Evolutionary conservation across 257 asterid species (phyloP).

Genomic region (Petunia secreta): DNA sequence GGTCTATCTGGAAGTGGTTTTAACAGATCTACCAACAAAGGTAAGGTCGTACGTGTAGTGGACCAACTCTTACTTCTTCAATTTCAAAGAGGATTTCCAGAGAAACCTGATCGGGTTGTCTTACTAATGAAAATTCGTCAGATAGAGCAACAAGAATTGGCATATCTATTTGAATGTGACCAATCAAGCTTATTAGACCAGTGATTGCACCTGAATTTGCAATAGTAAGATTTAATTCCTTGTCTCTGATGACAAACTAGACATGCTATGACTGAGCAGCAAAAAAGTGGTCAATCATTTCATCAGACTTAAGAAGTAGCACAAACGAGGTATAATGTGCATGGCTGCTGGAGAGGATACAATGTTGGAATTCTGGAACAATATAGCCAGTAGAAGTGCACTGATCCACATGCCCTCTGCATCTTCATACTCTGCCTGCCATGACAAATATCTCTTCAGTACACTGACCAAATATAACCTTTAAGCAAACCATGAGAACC

Average conservation of each 20-base stretch:
- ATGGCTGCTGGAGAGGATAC: constrained; percentile 56
- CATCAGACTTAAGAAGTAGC: constrained; percentile 58
- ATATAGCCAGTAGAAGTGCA: constrained; percentile 71
- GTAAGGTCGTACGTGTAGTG: constrained; percentile 63
- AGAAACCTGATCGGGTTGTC: constrained; percentile 67
- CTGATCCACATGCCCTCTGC: constrained; percentile 75
- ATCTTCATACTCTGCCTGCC: constrained; percentile 72
- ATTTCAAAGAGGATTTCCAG: constrained; percentile 61
- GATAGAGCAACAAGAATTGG: constrained; percentile 61
- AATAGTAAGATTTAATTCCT: constrained; percentile 60
- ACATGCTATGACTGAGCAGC: constrained; percentile 82
- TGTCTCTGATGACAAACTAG: constrained; percentile 64
- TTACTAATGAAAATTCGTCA: constrained; percentile 66
- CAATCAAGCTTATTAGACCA: constrained; percentile 61
- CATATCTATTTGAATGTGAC: constrained; percentile 62
- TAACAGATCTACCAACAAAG: constrained; percentile 61
- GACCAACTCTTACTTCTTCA: constrained; percentile 75
- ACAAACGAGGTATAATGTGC: constrained; percentile 54
- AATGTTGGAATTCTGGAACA: constrained; percentile 62
- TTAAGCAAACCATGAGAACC: too few relatives aligned
- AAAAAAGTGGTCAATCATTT: constrained; percentile 63
- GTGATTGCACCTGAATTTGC: constrained; percentile 28
- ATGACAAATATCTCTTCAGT: not conserved
- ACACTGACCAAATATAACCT: too few relatives aligned
- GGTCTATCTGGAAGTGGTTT: constrained; percentile 47